Evolutionary conservation across 164 flowering plant species (phyloP).

Genomic region (Euptelea pleiosperma): DNA sequence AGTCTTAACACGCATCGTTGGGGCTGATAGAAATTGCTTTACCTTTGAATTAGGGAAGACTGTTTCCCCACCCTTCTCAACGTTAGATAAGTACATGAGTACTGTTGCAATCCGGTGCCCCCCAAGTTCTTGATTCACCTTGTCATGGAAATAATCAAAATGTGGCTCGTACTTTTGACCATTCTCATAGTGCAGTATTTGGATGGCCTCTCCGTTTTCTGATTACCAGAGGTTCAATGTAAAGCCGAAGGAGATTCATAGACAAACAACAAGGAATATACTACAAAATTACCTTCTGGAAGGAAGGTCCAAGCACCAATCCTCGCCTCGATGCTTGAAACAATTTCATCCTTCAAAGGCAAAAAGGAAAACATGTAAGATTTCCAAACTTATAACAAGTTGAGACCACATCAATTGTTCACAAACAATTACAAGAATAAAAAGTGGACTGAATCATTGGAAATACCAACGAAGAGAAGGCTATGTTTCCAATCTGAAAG

Average conservation of each 20-base stretch:
- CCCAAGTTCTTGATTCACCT: conserved; percentile 57
- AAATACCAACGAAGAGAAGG: too few relatives aligned
- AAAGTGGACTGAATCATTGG: too few relatives aligned
- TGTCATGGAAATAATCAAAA: conserved; percentile 67
- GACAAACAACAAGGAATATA: not conserved
- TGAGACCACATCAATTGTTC: conserved; percentile 7
- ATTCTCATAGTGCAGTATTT: conserved; percentile 83
- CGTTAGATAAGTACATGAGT: conserved; percentile 72
- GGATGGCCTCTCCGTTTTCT: conserved; percentile 97
- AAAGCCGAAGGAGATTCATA: not conserved
- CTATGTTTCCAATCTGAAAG: too few relatives aligned
- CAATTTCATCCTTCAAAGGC: conserved; percentile 47
- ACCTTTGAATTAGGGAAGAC: conserved; percentile 51
- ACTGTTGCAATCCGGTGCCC: conserved; percentile 91
- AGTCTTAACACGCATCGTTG: too few relatives aligned
- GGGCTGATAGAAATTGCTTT: conserved; percentile 3
- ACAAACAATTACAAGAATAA: too few relatives aligned
- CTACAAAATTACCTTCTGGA: conserved; percentile 51
- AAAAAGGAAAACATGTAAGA: too few relatives aligned
- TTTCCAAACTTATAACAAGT: not conserved
- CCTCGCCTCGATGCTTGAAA: conserved; percentile 58
- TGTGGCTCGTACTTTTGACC: conserved; percentile 89
- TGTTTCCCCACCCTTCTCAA: conserved; percentile 71
- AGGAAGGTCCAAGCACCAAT: conserved; percentile 81
- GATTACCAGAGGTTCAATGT: conserved; percentile 14